These are phyloP conservation scores for Moricandia moricandioides DNA, from an alignment of 345 rosid species.

Conservation along the genomic window DNA sequence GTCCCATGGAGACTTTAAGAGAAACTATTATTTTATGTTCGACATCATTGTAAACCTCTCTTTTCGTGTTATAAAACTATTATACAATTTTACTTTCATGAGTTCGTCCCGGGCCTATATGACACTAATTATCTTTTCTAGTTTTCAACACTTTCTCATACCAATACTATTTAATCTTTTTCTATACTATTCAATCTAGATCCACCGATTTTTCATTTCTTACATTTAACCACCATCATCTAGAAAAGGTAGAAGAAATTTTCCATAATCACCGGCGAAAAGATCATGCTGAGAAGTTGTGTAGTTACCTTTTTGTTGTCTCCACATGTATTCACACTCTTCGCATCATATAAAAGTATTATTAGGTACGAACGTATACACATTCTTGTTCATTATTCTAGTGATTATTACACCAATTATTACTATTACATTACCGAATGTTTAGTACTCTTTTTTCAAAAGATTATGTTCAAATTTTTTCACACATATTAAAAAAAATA, in stretches of 20 bases:
- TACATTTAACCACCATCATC: neutral
- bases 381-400: neutral
- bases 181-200: neutral
- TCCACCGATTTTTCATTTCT: conserved; percentile 17
- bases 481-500: too few species aligned
- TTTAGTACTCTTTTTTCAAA: neutral
- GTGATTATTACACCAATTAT: neutral
- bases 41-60: neutral
- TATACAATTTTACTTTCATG: neutral
- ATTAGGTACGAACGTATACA: neutral
- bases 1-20: neutral
- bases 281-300: conserved; percentile 26
- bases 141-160: conserved; percentile 15
- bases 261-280: conserved; percentile 34
- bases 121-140: neutral
- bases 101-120: neutral
- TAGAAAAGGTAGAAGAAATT: neutral
- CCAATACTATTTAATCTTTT: neutral
- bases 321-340: conserved; percentile 24
- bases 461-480: too few species aligned
- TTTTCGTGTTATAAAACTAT: neutral
- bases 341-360: neutral
- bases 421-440: neutral
- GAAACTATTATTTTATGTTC: neutral
- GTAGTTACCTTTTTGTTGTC: conserved; percentile 20